These are phyloP conservation scores for Xylariales sp. DNA, from an alignment of 2,329 filamentous ascomycete genomes.

Conservation along the genomic window DNA sequence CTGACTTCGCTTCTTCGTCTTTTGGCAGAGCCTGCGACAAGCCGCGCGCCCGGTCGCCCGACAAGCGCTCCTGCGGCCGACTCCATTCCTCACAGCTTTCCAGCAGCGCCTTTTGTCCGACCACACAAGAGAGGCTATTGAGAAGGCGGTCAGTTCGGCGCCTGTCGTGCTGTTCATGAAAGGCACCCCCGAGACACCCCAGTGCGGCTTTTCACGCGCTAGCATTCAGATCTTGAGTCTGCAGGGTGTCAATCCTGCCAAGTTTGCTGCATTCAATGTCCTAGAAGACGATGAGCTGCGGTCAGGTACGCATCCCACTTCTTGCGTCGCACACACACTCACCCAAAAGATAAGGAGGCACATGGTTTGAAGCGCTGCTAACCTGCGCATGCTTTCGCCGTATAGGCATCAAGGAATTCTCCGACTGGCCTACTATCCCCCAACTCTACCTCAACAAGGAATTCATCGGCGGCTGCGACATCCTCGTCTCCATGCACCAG, in stretches of 20 bases:
- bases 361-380: conserved; percentile 12
- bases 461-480: conserved; percentile 98
- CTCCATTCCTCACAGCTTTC: conserved; percentile 49
- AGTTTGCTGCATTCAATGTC: conserved; percentile 99
- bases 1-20: conserved; percentile 8
- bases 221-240: conserved; percentile 94
- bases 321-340: background rate
- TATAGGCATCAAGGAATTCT: conserved; percentile 97
- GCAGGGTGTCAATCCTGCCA: conserved; percentile 93
- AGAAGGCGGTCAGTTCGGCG: conserved; percentile 86
- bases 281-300: conserved; percentile 90
- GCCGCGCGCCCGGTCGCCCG: conserved; percentile 53
- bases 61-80: conserved; percentile 39
- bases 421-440: conserved; percentile 98
- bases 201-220: conserved; percentile 96
- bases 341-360: background rate
- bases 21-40: conserved; percentile 57
- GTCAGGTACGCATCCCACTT: conserved; percentile 67
- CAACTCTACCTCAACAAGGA: conserved; percentile 96
- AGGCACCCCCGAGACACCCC: conserved; percentile 93
- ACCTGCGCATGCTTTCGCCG: conserved; percentile 1
- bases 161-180: conserved; percentile 99
- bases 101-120: conserved; percentile 80
- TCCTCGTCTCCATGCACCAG: conserved; percentile 96
- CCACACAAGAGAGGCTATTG: conserved; percentile 84